Evolutionary conservation across 1,284 basidiomycete genomes (phyloP).

Genomic region (Phaffia rhodozyma): DNA sequence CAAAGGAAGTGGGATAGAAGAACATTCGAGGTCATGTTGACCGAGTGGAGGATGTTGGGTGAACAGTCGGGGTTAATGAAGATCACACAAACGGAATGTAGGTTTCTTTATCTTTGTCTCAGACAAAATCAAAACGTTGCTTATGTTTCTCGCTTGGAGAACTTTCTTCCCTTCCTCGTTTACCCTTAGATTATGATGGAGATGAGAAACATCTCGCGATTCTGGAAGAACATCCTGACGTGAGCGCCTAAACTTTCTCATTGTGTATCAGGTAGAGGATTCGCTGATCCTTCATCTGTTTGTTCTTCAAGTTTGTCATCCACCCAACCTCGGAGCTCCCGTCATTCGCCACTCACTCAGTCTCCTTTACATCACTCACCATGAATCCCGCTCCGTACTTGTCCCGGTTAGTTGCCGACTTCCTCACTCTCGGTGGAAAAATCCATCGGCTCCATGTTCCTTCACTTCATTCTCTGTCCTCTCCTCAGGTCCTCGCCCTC

Average conservation of each 20-base stretch:
- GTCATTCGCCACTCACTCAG: conserved; percentile 25
- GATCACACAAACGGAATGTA: conserved; percentile 30
- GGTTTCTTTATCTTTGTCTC: too few relatives aligned
- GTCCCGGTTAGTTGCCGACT: conserved; percentile 21
- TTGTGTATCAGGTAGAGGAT: neutral
- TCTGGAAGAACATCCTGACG: conserved; percentile 32
- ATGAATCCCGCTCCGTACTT: conserved; percentile 33
- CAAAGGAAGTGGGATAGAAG: conserved; percentile 28
- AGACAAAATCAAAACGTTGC: too few relatives aligned
- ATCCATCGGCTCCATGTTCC: neutral
- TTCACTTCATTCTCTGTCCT: neutral
- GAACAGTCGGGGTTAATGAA: conserved; percentile 29
- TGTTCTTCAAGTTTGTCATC: conserved; percentile 22
- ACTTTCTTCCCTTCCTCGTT: too few relatives aligned
- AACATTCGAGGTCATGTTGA: conserved; percentile 21
- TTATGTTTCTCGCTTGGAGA: too few relatives aligned
- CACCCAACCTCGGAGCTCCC: conserved; percentile 15
- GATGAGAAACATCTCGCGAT: conserved; percentile 30
- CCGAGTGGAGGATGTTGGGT: conserved; percentile 26
- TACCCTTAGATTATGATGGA: conserved; percentile 24
- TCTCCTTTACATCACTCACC: conserved; percentile 34
- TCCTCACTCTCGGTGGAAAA: conserved; percentile 12
- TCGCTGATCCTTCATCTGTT: neutral
- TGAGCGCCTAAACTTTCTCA: conserved; percentile 18
- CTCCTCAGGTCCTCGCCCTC: conserved; percentile 13